Base-by-base conservation (phyloP, 225 moss, liverwort and hornwort genomes). In the Marchantia paleacea region DNA sequence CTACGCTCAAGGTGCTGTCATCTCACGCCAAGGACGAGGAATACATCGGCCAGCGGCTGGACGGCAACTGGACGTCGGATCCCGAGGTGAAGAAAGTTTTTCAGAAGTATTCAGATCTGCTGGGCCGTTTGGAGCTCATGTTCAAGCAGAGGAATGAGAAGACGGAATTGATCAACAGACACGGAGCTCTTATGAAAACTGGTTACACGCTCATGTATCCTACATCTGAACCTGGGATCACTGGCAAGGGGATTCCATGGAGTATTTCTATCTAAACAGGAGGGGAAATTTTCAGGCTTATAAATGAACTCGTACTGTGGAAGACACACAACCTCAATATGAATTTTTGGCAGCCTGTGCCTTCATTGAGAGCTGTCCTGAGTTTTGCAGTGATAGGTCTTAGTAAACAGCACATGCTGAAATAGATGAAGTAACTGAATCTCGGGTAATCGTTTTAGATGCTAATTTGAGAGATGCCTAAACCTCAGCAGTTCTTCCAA, bases 1-100 rank as follows among this genome's bases (percentile, higher is more conserved):
- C 91, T 70, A 82, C 89, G 0, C 83, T 90, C 25, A 85, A 91
- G 83, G 57, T 92, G n/a, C 85, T 95, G 69, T 77, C 91, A 50
- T 87, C 88, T 0, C 92, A 95, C 73, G 83, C 94, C 0, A 68
- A 70, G 7, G 92, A 93, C 47, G 91, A 95, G 79, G 92, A 91
- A 71, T 89, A 89, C 62, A 25, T 89, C 18, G 83, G 85, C 13
- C 76, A 86, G 61, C 83, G 80, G 15, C 26, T 80, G 26, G 13
- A 79, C 20, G 29, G 57, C 19, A 70, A 83, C 19, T 83, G 83
- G 79, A 83, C 81, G 14, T 81, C 86, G 5, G 6, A 85, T 69
- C 80, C 70, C 28, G 13, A 58, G 18, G 31, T 31, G 28, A 57
- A 28, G 55, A 4, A 26, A 8, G 60, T 60, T 28, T 76, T 80